Evolutionary conservation across 164 flowering plant genomes (phyloP).

Genomic region (Protea cynaroides): DNA sequence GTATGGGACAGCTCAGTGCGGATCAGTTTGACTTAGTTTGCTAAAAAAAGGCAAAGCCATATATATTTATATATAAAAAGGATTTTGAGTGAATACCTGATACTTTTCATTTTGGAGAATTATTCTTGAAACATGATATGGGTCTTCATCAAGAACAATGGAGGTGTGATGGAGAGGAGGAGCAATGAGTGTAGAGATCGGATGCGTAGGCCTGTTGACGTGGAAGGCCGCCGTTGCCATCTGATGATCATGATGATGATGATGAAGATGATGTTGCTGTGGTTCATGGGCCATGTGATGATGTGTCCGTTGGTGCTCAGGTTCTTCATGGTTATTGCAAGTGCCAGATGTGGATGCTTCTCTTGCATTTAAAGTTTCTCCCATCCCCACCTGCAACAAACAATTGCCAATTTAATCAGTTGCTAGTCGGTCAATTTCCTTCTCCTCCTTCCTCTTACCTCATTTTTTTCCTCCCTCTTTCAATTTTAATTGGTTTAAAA

Average conservation of each 20-base stretch:
- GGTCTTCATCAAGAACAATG: conserved; percentile 56
- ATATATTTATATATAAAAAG: too few relatives aligned
- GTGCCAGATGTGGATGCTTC: conserved; percentile 28
- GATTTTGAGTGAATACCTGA: too few relatives aligned
- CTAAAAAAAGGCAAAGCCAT: too few relatives aligned
- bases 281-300: conserved; percentile 18
- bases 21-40: neutral
- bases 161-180: conserved; percentile 58
- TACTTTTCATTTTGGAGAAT: conserved; percentile 64
- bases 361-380: conserved; percentile 46
- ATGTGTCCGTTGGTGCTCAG: conserved; percentile 24
- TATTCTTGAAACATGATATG: conserved; percentile 59
- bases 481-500: too few relatives aligned
- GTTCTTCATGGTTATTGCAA: conserved; percentile 36
- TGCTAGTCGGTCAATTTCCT: conserved; percentile 13
- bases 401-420: conserved; percentile 1
- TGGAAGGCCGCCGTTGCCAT: conserved; percentile 57
- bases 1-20: neutral
- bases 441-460: neutral
- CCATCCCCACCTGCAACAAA: conserved; percentile 41
- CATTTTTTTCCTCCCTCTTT: neutral
- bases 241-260: conserved; percentile 20
- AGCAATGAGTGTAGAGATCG: conserved; percentile 65
- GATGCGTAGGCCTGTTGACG: conserved; percentile 61
- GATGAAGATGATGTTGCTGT: neutral